A percentile compares a stretch with the other conserved stretches of the same genome.
These are phyloP conservation scores for Zygoascus ofunaensis DNA, from an alignment of 805 yeast genomes.

Conservation along the genomic window DNA sequence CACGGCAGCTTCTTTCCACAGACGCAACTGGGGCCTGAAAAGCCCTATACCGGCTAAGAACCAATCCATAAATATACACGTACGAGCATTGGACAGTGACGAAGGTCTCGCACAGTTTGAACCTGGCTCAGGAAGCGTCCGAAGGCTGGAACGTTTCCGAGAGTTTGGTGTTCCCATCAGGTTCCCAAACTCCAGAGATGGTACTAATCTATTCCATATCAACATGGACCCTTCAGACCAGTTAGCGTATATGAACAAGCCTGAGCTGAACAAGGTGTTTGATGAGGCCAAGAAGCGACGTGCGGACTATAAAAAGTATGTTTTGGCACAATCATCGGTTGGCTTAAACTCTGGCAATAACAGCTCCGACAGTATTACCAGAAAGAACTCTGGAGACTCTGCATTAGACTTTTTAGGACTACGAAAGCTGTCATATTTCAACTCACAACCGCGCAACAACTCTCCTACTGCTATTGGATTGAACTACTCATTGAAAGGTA, in stretches of 20 bases:
- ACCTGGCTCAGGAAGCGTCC: constrained; percentile 19
- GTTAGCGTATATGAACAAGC: constrained; percentile 5
- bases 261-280: constrained; percentile 16
- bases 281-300: constrained; percentile 12
- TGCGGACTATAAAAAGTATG: constrained; percentile 8
- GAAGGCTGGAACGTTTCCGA: constrained; percentile 23
- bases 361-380: background rate
- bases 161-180: constrained; percentile 23
- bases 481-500: constrained; percentile 25
- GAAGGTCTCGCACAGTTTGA: constrained; percentile 24
- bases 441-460: background rate
- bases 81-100: constrained; percentile 22
- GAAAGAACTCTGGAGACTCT: background rate
- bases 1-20: constrained; percentile 26
- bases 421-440: background rate
- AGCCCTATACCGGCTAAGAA: constrained; percentile 22
- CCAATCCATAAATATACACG: constrained; percentile 19
- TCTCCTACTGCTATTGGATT: constrained; percentile 20
- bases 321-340: background rate
- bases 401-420: constrained; percentile 8
- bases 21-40: constrained; percentile 32
- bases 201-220: constrained; percentile 13
- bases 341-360: background rate
- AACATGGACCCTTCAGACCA: constrained; percentile 9
- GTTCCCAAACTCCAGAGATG: constrained; percentile 11